Base-by-base conservation (phyloP, 805 yeast genomes). In the Hanseniaspora thailandica region DNA sequence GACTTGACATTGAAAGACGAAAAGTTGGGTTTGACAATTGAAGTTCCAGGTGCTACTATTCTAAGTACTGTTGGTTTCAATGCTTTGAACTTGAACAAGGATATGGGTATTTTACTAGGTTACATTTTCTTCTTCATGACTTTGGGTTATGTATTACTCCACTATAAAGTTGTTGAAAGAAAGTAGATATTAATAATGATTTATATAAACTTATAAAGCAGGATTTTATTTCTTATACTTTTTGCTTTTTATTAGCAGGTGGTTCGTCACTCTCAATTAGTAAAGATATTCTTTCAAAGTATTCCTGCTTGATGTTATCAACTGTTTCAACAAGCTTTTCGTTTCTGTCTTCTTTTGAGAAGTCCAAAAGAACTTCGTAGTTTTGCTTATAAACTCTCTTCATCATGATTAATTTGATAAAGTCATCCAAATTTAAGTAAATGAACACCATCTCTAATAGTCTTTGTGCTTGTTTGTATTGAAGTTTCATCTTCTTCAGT, bases 1-100 rank as follows among this genome's bases (percentile, higher is more conserved):
- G 85, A 86, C 34, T 74, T 93, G 63, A 81, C 86, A 13, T 73
- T 93, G 60, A 80, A 78, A 57, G 98, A 93, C 64, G 82, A 80
- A 64, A 93, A 93, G 68, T 90, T 83, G 62, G 98, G 98, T 0
- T 74, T 93, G 41, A 84, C 89, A 44, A 90, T 93, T 60, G 96
- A 88, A 66, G 94, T 93, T 15, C 98, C 98, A 0, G 98, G 98
- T 10, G 97, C 98, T 2, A 94, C 95, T 1, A 93, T 93, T 54
- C 74, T 93, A 60, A 85, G 95, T 59, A 87, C 97, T 0, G 93
- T 93, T 71, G 98, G 98, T 0, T 93, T 93, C 66, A 77, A 86
- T 58, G 90, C 86, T 13, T 78, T 81, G 23, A 93, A 89, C 2
- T 76, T 85, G 52, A 67, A 77, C 66, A 71, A 72, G 34, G 97